phyloP scores from a whole-genome alignment of 768 basidiomycete genomes.

The Trametes villosa region DNA sequence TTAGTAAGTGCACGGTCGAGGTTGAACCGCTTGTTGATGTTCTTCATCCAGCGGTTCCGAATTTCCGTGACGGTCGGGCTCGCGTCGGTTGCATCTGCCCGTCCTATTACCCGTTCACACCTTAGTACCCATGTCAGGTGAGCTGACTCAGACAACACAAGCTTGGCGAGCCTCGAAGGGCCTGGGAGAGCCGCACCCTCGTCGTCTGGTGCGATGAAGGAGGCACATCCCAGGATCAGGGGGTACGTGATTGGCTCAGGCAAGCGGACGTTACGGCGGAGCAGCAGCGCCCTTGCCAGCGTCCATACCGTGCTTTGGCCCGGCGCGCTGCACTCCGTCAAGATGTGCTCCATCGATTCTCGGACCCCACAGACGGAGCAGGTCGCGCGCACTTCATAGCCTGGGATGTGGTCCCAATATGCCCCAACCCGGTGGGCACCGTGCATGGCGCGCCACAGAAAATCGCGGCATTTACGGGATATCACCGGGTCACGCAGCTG shows the following conservation, averaged over 20 bases:
- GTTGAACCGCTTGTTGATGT: neutral
- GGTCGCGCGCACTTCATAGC: constrained; percentile 2
- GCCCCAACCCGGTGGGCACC: constrained; percentile 4
- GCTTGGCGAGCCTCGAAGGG: neutral
- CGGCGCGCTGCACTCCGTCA: constrained; percentile 16
- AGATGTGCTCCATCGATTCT: constrained; percentile 31
- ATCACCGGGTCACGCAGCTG: neutral
- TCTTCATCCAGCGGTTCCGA: neutral
- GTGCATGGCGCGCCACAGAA: constrained; percentile 20
- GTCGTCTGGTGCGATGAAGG: neutral
- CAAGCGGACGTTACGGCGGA: constrained; percentile 1
- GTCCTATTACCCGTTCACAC: constrained; percentile 15
- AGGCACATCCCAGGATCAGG: neutral
- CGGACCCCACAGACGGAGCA: constrained; percentile 18
- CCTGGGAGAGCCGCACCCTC: neutral
- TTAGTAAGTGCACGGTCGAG: neutral
- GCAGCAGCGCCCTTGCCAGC: constrained; percentile 1
- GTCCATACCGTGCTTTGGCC: constrained; percentile 14
- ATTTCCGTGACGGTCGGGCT: neutral
- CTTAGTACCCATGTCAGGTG: constrained; percentile 24
- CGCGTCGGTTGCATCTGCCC: neutral
- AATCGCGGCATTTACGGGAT: neutral
- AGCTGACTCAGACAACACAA: constrained; percentile 8
- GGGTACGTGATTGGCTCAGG: too few species aligned
- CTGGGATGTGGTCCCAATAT: constrained; percentile 24